phyloP scores from a whole-genome alignment of 2,329 filamentous ascomycete genomes.

The Teratosphaeriaceae sp. region DNA sequence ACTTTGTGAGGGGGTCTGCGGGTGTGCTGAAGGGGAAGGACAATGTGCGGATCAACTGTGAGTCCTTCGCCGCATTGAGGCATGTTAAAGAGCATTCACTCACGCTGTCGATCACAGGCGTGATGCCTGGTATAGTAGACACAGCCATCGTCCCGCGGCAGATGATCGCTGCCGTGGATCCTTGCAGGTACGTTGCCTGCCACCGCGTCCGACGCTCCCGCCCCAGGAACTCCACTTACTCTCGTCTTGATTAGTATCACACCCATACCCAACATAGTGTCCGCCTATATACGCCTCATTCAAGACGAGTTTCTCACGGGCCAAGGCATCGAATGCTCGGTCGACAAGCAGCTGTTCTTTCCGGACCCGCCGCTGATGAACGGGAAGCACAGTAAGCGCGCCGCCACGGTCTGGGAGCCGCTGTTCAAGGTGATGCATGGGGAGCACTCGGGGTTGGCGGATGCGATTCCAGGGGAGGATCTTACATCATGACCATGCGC shows the following conservation, averaged over 20 bases:
- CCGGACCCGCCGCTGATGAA: conserved; percentile 10
- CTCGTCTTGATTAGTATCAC: conserved; percentile 9
- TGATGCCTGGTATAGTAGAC: conserved; percentile 8
- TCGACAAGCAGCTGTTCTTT: conserved; percentile 10
- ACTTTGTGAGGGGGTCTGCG: conserved; percentile 7
- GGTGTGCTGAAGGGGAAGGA: conserved; percentile 8
- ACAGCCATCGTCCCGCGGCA: conserved; percentile 9
- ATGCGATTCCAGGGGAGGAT: conserved; percentile 10
- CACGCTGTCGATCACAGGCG: not conserved
- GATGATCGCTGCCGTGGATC: conserved; percentile 7
- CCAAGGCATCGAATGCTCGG: conserved; percentile 11
- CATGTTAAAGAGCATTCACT: not conserved
- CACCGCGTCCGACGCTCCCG: not conserved
- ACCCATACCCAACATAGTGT: conserved; percentile 10
- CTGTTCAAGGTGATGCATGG: conserved; percentile 12
- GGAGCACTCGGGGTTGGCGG: conserved; percentile 9
- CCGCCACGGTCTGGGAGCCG: conserved; percentile 14
- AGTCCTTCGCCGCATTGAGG: not conserved
- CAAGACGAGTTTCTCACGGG: conserved; percentile 9
- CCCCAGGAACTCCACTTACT: not conserved
- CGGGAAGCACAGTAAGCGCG: conserved; percentile 9
- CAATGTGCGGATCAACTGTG: conserved; percentile 8
- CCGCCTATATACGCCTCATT: conserved; percentile 11
- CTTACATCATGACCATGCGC: too few relatives aligned
- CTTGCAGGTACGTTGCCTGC: conserved; percentile 3